These are phyloP conservation scores for Colletotrichum eleusines DNA, from an alignment of 2,329 filamentous ascomycete species.

Conservation along the genomic window DNA sequence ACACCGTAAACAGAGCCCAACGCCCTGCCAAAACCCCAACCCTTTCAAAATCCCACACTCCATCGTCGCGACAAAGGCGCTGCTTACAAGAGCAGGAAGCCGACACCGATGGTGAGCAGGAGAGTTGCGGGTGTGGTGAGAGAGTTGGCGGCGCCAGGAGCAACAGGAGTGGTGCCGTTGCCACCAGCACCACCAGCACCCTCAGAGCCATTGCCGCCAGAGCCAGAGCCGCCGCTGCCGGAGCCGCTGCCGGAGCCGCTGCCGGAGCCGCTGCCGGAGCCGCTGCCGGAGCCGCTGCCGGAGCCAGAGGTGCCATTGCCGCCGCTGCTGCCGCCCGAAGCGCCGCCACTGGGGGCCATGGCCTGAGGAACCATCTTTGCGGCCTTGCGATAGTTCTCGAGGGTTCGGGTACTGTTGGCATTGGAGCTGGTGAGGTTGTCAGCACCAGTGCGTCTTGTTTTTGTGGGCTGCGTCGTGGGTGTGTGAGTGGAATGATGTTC, in stretches of 20 bases:
- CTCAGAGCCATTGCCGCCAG: constrained; percentile 38
- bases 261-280: constrained; percentile 39
- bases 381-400: constrained; percentile 63
- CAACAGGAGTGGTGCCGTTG: constrained; percentile 24
- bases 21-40: constrained; percentile 16
- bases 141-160: constrained; percentile 46
- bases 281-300: constrained; percentile 28
- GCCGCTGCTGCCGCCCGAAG: constrained; percentile 38
- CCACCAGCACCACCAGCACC: constrained; percentile 10
- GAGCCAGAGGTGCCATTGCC: constrained; percentile 33
- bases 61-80: background rate
- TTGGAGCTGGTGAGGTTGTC: constrained; percentile 52
- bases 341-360: constrained; percentile 43
- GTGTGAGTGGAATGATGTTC: constrained; percentile 5
- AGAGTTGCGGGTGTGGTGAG: constrained; percentile 56
- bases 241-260: constrained; percentile 41
- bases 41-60: background rate
- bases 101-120: constrained; percentile 58
- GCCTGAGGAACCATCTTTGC: constrained; percentile 44
- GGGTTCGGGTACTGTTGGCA: constrained; percentile 65
- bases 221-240: constrained; percentile 41
- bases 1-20: constrained; percentile 32
- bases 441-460: constrained; percentile 4
- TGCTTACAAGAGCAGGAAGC: constrained; percentile 56
- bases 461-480: background rate